Conservation (phyloP, 306 rosid species). For the Comarum palustre region DNA sequence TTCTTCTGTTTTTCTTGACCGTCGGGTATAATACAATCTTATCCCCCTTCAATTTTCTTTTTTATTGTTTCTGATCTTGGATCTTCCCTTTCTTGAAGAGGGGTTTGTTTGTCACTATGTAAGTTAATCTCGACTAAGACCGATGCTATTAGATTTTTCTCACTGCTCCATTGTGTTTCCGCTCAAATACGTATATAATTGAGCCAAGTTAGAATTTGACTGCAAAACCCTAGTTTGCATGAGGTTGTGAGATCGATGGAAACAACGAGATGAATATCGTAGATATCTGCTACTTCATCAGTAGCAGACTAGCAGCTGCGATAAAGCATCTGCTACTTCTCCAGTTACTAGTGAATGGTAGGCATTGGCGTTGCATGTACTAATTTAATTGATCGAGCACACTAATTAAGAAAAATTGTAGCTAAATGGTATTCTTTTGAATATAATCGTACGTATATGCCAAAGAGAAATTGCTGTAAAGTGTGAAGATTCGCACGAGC, state of each 20-base stretch:
- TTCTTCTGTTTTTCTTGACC: neutral
- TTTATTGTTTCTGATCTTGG: neutral
- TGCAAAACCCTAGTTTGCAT: neutral
- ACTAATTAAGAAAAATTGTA: neutral
- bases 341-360: neutral
- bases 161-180: too few species aligned
- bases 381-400: neutral
- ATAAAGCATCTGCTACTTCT: too few species aligned
- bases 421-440: neutral
- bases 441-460: slow-evolving; percentile 4
- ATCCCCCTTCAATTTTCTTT: neutral
- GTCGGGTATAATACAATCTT: neutral
- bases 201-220: too few species aligned
- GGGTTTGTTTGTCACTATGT: neutral
- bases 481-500: slow-evolving; percentile 13
- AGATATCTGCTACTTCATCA: too few species aligned
- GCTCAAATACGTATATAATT: too few species aligned
- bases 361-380: neutral
- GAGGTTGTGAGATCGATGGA: neutral
- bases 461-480: slow-evolving; percentile 10
- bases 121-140: neutral
- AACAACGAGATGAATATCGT: neutral
- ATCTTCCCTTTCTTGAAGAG: neutral
- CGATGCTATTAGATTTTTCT: too few species aligned
- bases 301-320: too few species aligned